Conservation (phyloP, 495 filamentous ascomycete species). For the Trichoderma erinaceum region DNA sequence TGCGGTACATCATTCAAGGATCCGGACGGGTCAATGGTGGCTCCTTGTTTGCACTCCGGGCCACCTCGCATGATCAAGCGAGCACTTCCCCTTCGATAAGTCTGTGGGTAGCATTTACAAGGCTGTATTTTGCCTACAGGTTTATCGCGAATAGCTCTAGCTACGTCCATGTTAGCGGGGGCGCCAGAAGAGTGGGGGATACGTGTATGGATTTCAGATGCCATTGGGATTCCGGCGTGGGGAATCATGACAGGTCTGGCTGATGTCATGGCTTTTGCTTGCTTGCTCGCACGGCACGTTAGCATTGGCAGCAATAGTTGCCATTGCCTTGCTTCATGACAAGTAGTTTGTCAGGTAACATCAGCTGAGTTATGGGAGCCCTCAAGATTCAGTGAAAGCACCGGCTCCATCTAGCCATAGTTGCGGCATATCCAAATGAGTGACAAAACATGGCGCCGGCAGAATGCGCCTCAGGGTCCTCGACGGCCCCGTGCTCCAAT, state of each 20-base stretch:
- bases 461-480: constrained; percentile 7
- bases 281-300: neutral
- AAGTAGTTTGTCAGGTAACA: no score
- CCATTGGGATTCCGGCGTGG: neutral
- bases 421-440: neutral
- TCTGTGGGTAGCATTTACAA: neutral
- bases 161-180: neutral
- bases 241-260: neutral
- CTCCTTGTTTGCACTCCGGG: neutral
- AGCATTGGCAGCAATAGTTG: neutral
- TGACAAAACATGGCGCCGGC: neutral
- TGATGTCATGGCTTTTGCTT: neutral
- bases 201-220: neutral
- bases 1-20: neutral
- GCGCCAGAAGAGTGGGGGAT: neutral
- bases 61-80: neutral
- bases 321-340: neutral
- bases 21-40: neutral
- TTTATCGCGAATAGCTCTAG: neutral
- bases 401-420: no score
- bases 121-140: neutral
- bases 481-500: neutral
- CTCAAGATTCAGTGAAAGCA: no score
- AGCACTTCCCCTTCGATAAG: neutral
- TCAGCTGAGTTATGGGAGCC: no score